These are phyloP conservation scores for Zea luxurians DNA, from an alignment of 176 grass and related monocot species.

Conservation along the genomic window DNA sequence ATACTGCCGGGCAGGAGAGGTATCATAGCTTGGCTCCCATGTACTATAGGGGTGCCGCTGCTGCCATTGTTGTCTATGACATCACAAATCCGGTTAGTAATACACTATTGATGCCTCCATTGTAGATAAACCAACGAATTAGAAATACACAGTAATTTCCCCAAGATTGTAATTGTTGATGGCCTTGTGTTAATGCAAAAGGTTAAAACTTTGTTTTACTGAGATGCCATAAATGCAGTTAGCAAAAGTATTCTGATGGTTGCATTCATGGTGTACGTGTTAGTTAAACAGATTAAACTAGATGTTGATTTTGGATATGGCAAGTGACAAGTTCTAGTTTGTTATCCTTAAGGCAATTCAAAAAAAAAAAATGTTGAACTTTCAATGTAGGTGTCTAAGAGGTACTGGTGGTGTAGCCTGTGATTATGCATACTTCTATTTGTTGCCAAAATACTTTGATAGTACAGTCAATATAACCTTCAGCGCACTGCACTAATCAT, in stretches of 20 bases:
- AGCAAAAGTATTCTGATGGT: constrained; percentile 18
- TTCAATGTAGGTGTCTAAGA: constrained; percentile 16
- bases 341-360: background rate
- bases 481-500: constrained; percentile 2
- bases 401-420: background rate
- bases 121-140: background rate
- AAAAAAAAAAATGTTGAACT: constrained; percentile 5
- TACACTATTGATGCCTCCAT: constrained; percentile 19
- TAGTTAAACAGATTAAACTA: background rate
- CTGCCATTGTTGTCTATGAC: constrained; percentile 90
- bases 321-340: constrained; percentile 13
- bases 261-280: constrained; percentile 21
- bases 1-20: constrained; percentile 97
- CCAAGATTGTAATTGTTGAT: background rate
- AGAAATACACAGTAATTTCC: background rate
- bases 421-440: constrained; percentile 19
- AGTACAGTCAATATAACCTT: background rate
- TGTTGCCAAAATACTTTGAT: constrained; percentile 1
- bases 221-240: constrained; percentile 29
- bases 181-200: background rate
- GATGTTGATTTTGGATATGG: background rate
- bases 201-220: constrained; percentile 6
- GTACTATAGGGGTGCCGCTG: constrained; percentile 94
- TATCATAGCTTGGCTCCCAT: constrained; percentile 98
- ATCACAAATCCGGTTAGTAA: constrained; percentile 80